These are phyloP conservation scores for Backusella macrospora DNA, from an alignment of 192 early-diverging fungal species.

Conservation along the genomic window DNA sequence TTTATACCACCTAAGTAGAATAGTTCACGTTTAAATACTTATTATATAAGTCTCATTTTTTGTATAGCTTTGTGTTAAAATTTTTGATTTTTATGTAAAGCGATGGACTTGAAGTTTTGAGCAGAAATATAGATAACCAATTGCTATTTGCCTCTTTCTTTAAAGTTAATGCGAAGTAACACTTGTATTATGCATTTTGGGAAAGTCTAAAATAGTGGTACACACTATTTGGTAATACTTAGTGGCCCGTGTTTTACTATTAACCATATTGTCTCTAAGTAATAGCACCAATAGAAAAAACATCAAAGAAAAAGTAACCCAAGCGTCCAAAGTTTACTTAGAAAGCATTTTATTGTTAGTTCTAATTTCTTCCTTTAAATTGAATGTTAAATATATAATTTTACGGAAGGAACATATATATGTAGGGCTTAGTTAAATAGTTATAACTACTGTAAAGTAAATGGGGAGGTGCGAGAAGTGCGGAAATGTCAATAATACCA, in stretches of 20 bases:
- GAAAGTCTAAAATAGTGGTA: not conserved
- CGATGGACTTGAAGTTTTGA: not conserved
- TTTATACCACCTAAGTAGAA: not conserved
- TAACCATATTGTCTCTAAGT: not conserved
- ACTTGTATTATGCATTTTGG: conserved; percentile 7
- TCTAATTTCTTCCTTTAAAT: not conserved
- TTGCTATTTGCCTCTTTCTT: not conserved
- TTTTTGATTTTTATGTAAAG: not conserved
- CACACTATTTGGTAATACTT: conserved; percentile 14
- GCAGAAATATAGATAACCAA: not conserved
- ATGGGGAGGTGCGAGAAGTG: not conserved
- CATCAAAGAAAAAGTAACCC: no score
- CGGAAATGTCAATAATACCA: not conserved
- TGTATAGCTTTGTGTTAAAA: not conserved
- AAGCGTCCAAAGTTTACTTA: no score
- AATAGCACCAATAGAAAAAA: not conserved
- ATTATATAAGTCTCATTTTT: not conserved
- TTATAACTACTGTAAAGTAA: not conserved
- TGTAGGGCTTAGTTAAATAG: not conserved
- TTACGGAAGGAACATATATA: not conserved
- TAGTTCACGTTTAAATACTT: not conserved
- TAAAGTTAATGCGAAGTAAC: not conserved
- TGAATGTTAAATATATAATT: not conserved
- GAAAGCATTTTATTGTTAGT: not conserved
- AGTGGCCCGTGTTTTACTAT: conserved; percentile 4